These are phyloP conservation scores for Mycena kentingensis DNA, from an alignment of 768 basidiomycete genomes.

Conservation along the genomic window DNA sequence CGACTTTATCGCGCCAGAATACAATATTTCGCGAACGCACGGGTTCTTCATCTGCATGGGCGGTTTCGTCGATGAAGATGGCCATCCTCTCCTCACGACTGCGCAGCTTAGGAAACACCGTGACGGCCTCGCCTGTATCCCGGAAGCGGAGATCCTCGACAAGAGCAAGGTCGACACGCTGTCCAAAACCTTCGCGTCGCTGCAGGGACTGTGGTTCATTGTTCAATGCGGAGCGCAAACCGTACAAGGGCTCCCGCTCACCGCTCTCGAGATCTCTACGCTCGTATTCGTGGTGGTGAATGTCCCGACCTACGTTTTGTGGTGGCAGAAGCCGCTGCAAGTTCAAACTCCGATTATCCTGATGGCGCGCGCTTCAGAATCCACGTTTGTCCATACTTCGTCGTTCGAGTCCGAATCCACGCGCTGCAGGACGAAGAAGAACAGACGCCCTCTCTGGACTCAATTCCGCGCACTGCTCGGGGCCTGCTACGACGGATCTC, in stretches of 20 bases:
- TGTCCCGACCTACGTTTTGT: constrained; percentile 18
- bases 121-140: not conserved
- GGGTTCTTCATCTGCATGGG: constrained; percentile 10
- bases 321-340: constrained; percentile 30
- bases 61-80: not conserved
- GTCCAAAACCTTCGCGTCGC: constrained; percentile 20
- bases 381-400: too few relatives aligned
- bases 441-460: too few relatives aligned
- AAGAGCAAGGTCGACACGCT: constrained; percentile 23
- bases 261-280: constrained; percentile 25
- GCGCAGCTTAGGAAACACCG: not conserved
- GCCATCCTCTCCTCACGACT: not conserved
- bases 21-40: not conserved
- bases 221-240: constrained; percentile 1
- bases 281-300: constrained; percentile 21
- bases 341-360: too few relatives aligned
- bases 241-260: constrained; percentile 14
- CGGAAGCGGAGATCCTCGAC: constrained; percentile 15
- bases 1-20: not conserved
- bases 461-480: too few relatives aligned
- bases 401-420: too few relatives aligned
- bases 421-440: too few relatives aligned
- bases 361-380: too few relatives aligned
- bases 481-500: too few relatives aligned
- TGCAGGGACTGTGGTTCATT: constrained; percentile 18